Conservation (phyloP, 2,329 filamentous ascomycete genomes). For the Colletotrichum sp. region DNA sequence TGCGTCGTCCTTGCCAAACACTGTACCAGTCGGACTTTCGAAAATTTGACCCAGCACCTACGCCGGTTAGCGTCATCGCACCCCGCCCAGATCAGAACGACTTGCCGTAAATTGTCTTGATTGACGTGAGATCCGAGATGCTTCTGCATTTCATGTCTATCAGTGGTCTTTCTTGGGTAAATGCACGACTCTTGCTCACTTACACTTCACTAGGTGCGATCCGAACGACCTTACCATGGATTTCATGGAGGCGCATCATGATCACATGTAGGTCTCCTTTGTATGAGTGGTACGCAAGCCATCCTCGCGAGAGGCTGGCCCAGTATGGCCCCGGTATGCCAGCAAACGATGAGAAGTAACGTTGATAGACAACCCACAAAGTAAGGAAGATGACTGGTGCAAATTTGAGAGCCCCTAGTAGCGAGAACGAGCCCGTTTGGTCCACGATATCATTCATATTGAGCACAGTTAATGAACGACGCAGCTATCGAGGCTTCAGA, state of each 20-base stretch:
- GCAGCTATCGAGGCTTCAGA: neutral
- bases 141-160: neutral
- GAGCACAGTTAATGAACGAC: neutral
- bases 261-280: slow-evolving; percentile 1
- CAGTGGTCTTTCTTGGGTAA: neutral
- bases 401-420: neutral
- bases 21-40: slow-evolving; percentile 2
- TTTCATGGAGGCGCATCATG: neutral
- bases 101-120: slow-evolving; percentile 1
- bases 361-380: neutral
- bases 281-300: neutral
- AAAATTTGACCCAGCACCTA: slow-evolving; percentile 4
- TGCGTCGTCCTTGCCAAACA: slow-evolving; percentile 3
- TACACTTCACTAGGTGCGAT: slow-evolving; percentile 1
- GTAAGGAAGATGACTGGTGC: neutral
- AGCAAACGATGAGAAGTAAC: neutral
- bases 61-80: neutral
- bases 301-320: neutral
- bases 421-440: neutral
- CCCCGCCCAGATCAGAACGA: neutral
- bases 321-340: neutral
- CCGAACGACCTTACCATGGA: neutral
- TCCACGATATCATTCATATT: neutral
- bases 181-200: neutral
- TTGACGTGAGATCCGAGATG: neutral